These are phyloP conservation scores for Sporisorium reilianum DNA, from an alignment of 1,284 basidiomycete species.

Conservation along the genomic window DNA sequence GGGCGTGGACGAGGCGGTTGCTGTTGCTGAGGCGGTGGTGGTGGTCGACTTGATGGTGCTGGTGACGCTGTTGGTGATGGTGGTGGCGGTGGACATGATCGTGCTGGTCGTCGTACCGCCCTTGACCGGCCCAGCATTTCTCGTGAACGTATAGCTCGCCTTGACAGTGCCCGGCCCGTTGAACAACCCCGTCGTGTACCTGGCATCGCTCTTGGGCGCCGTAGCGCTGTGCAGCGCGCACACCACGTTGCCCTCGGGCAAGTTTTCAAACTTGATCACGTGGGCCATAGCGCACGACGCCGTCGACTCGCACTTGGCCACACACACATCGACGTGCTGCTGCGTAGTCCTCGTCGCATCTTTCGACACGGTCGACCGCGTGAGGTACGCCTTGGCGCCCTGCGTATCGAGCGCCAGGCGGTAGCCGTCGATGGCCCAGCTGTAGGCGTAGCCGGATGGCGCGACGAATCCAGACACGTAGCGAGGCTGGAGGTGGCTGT, in stretches of 20 bases:
- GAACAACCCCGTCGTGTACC: conserved; percentile 24
- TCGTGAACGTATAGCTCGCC: conserved; percentile 26
- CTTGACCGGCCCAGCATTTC: conserved; percentile 23
- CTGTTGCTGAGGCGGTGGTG: conserved; percentile 2
- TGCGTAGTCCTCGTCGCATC: conserved; percentile 18
- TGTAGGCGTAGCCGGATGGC: conserved; percentile 29
- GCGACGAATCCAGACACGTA: conserved; percentile 26
- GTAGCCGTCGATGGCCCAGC: conserved; percentile 27
- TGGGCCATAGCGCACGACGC: conserved; percentile 30
- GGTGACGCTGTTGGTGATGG: neutral
- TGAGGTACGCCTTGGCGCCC: conserved; percentile 18
- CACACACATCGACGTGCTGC: conserved; percentile 20
- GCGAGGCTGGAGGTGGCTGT: neutral
- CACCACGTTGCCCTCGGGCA: conserved; percentile 31
- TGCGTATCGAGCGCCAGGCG: conserved; percentile 18
- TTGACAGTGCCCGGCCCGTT: conserved; percentile 24
- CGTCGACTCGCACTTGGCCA: conserved; percentile 15
- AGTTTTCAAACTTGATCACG: conserved; percentile 31
- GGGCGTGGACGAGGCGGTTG: neutral
- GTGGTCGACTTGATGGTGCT: neutral
- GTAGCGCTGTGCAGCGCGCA: conserved; percentile 21
- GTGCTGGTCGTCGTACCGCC: neutral
- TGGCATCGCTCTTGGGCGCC: conserved; percentile 7
- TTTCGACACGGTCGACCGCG: conserved; percentile 16
- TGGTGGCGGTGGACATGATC: neutral